These are phyloP conservation scores for Fomitopsis betulina DNA, from an alignment of 1,284 basidiomycete genomes.

Conservation along the genomic window DNA sequence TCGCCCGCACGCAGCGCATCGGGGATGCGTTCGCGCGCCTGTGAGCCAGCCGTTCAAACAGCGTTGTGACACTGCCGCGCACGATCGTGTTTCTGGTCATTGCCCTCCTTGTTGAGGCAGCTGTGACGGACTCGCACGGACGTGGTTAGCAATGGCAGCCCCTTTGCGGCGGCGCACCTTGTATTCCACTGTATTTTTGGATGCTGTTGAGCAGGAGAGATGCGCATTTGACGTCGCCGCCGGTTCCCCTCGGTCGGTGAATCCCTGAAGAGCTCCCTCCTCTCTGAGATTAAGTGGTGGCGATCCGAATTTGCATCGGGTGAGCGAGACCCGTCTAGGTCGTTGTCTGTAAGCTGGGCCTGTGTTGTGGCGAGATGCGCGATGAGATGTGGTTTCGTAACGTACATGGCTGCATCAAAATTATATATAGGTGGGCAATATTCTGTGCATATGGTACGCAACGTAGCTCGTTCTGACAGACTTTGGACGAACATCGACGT, in stretches of 20 bases:
- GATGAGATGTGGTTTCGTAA: neutral
- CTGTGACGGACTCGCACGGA: slow-evolving; percentile 20
- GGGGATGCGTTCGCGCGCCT: slow-evolving; percentile 86
- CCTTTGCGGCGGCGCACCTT: neutral
- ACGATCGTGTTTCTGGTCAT: slow-evolving; percentile 68
- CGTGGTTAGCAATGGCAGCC: neutral
- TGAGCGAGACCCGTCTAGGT: neutral
- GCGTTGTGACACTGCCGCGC: slow-evolving; percentile 76
- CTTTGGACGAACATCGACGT: neutral
- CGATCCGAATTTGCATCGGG: neutral
- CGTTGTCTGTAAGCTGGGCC: neutral
- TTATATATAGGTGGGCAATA: neutral
- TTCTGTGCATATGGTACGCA: neutral
- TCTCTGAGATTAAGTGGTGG: neutral
- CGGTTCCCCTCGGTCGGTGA: neutral
- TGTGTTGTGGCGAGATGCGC: neutral
- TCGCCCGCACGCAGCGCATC: slow-evolving; percentile 81
- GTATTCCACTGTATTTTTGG: neutral
- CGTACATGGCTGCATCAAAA: neutral
- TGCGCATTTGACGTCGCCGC: neutral
- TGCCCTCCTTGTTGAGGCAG: slow-evolving; percentile 52
- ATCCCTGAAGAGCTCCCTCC: neutral
- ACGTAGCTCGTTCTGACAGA: neutral
- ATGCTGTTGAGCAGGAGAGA: neutral
- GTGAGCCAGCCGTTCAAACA: slow-evolving; percentile 79